Percentiles rank a stretch among this genome's conserved stretches.
Evolutionary conservation across 192 early-diverging fungal species (phyloP).

Genomic region (Coemansia sp.): DNA sequence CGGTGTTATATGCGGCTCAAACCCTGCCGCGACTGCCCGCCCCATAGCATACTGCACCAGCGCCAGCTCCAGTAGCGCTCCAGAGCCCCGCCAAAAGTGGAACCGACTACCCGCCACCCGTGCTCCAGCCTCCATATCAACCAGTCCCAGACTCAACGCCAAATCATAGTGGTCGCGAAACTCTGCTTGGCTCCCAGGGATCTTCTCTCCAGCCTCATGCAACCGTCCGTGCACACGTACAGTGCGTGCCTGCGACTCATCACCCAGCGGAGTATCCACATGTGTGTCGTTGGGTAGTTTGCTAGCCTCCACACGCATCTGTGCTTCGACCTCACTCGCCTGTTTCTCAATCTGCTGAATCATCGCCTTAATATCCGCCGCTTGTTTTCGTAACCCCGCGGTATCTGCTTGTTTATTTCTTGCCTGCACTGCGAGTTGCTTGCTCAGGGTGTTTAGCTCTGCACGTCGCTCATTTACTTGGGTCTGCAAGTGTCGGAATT

Average conservation of each 20-base stretch:
- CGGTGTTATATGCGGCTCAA: slow-evolving; percentile 73
- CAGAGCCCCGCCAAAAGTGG: slow-evolving; percentile 84
- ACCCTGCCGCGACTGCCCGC: slow-evolving; percentile 66
- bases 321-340: slow-evolving; percentile 50
- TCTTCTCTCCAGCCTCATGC: slow-evolving; percentile 15
- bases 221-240: slow-evolving; percentile 43
- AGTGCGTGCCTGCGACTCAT: slow-evolving; percentile 61
- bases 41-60: slow-evolving; percentile 83
- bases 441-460: slow-evolving; percentile 48
- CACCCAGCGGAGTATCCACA: slow-evolving; percentile 68
- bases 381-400: slow-evolving; percentile 29
- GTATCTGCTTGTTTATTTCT: slow-evolving; percentile 9
- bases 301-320: slow-evolving; percentile 60
- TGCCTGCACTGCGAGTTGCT: slow-evolving; percentile 38
- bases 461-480: slow-evolving; percentile 32
- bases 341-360: slow-evolving; percentile 53
- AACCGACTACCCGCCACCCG: slow-evolving; percentile 77
- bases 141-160: slow-evolving; percentile 59
- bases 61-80: slow-evolving; percentile 82
- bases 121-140: slow-evolving; percentile 79
- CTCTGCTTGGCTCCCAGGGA: slow-evolving; percentile 6
- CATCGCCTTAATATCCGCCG: slow-evolving; percentile 56
- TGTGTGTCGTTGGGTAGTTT: slow-evolving; percentile 80
- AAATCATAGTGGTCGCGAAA: slow-evolving; percentile 70
- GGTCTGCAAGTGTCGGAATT: slow-evolving; percentile 25